These are phyloP conservation scores for Metschnikowia kunwiensis DNA, from an alignment of 805 yeast genomes.

Conservation along the genomic window DNA sequence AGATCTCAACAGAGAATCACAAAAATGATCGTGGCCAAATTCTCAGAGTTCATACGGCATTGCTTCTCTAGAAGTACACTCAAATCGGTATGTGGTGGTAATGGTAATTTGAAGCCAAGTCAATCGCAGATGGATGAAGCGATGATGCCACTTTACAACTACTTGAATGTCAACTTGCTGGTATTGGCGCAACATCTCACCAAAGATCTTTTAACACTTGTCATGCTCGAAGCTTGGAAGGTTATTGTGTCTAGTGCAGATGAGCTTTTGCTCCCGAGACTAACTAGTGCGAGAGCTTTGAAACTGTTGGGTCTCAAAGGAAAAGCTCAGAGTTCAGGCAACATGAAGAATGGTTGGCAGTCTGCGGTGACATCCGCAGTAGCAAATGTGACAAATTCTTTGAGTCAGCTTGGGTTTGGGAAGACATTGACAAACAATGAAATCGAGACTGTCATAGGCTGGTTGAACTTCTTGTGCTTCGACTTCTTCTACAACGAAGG, in stretches of 20 bases:
- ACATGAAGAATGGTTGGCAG: conserved; percentile 34
- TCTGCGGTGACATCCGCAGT: conserved; percentile 47
- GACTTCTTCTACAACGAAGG: conserved; percentile 81
- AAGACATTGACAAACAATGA: conserved; percentile 57
- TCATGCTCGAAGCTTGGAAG: conserved; percentile 81
- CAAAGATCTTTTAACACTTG: conserved; percentile 51
- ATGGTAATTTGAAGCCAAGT: conserved; percentile 43
- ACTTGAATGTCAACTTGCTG: conserved; percentile 63
- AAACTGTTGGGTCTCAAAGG: conserved; percentile 24
- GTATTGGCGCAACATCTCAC: conserved; percentile 61
- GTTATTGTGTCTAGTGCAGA: conserved; percentile 69
- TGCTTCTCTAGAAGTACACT: conserved; percentile 58
- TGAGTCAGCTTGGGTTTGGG: conserved; percentile 48
- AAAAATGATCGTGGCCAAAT: conserved; percentile 68
- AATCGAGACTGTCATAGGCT: conserved; percentile 62
- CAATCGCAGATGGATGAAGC: conserved; percentile 57
- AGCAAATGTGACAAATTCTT: conserved; percentile 46
- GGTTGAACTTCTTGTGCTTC: conserved; percentile 63
- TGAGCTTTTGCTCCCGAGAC: conserved; percentile 66
- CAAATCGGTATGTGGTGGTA: conserved; percentile 50
- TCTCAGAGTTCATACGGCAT: conserved; percentile 58
- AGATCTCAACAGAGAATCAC: conserved; percentile 67
- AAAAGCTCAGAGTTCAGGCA: conserved; percentile 8
- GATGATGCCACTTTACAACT: conserved; percentile 69
- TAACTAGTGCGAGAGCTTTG: conserved; percentile 45